phyloP scores from a whole-genome alignment of 345 rosid genomes.

The Acer campestre region DNA sequence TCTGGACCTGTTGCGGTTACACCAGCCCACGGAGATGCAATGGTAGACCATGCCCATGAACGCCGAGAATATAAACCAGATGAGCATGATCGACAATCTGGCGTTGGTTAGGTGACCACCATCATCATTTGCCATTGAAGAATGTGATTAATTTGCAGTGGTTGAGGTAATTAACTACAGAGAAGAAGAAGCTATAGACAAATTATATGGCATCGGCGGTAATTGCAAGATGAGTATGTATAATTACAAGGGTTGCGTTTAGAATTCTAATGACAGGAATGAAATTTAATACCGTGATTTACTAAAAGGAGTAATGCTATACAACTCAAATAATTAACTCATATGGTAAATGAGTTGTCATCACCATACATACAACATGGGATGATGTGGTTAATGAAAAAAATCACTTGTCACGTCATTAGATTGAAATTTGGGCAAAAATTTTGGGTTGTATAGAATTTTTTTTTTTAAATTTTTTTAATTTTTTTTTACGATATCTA shows the following conservation, averaged over 20 bases:
- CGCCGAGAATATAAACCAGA: constrained; percentile 36
- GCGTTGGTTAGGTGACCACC: background rate
- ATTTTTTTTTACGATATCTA: too few species aligned
- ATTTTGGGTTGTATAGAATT: too few species aligned
- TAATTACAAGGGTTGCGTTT: background rate
- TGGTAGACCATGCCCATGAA: constrained; percentile 44
- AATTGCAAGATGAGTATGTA: background rate
- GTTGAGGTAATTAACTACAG: background rate
- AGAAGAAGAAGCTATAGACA: background rate
- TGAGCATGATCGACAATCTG: constrained; percentile 22
- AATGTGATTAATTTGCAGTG: background rate
- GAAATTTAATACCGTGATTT: too few species aligned
- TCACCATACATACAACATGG: too few species aligned
- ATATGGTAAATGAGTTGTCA: too few species aligned
- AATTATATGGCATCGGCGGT: constrained; percentile 19
- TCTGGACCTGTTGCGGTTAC: constrained; percentile 5
- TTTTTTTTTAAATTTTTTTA: too few species aligned
- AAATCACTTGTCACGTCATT: too few species aligned
- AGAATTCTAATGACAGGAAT: too few species aligned
- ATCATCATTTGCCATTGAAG: constrained; percentile 19
- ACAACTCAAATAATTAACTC: too few species aligned
- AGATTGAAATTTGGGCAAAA: too few species aligned
- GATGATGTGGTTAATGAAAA: too few species aligned
- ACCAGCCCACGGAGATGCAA: constrained; percentile 34
- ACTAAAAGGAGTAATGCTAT: too few species aligned